Base-by-base conservation (phyloP, 2,329 filamentous ascomycete species). In the Myriosclerotinia curreyana region DNA sequence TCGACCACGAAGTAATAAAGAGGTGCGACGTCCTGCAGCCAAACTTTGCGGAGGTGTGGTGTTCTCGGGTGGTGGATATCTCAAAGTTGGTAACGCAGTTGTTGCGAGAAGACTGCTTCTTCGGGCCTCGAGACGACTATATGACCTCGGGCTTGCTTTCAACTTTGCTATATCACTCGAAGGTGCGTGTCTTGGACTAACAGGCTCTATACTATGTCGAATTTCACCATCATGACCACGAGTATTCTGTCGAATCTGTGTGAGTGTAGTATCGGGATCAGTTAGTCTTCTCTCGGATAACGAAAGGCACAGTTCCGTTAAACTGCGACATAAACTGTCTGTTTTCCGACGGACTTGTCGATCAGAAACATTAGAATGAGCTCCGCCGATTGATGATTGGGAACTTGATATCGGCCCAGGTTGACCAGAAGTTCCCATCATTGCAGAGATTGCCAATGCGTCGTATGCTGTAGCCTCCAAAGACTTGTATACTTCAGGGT, bases 231-330 rank as follows among this genome's bases (percentile, higher is more conserved):
- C 68, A 50, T 50, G 65, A 48, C 70, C 68, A 22, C 62, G 62
- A 46, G 65, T 71, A 20, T 50, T 62, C n/a, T 71, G 70, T 38
- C 67, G 66, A 17, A 55, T 44, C 60, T 67, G 51, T 50, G 34
- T 68, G 11, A 56, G 46, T 8, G 36, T 58, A 44, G 68, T 66
- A 12, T 74, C 74, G 50, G 62, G 68, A 62, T 74, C 71, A 14
- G 51, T 48, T 38, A 31, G 28, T 59, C 61, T 51, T 49, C 86
- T 84, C 67, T 91, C 89, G 38, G 87, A 87, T 62, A 99, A 79
- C 0, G 92, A 90, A 64, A 99, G 84, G 74, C 92, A 96, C 8
- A 99, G 81, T 76, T 99, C 95, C 0, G 94, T 98, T 69, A 99
- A 79, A 72, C 90, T 95, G 62, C 94, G 89, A 75, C 95, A 98